Evolutionary conservation across 306 rosid species (phyloP), one percentile per base, ranked within the genome.

Genomic region (Dalbergia oliveri): DNA sequence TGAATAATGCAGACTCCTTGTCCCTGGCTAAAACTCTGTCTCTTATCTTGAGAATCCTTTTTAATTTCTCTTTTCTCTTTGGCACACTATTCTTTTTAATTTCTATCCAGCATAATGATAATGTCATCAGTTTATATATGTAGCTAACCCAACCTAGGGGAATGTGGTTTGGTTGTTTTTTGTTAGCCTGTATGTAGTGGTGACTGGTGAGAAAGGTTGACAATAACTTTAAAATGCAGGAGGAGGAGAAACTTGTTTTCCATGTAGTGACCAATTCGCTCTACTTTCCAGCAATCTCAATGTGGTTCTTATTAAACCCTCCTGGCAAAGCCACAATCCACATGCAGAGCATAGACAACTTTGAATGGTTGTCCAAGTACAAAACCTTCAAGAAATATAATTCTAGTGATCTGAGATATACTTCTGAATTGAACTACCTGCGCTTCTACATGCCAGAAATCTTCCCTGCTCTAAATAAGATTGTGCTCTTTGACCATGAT

Each of bases 271-370:
- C 98, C 57, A 86, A 93, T 90, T 86, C 97, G 26, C 92, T 91
- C 75, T 90, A 93, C 83, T 84, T 91, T 61, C 99, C 99, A 45
- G 94, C 94, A 75, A 86, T 96, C 86, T 90, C 94, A 16, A 92
- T 89, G 99, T 93, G 99, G 99, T 95, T 95, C 86, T 80, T 88
- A 82, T 74, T 87, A 78, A 93, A 95, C 82, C 99, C 94, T 75
- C 97, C 97, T 12, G 92, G 94, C 31, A 88, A 86, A 79, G 97
- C 98, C 80, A 79, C 92, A 19, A 57, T 96, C 80, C 89, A 93
- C 74, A 81, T 96, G 66, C 97, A 89, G 88, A 87, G 89, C 88
- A 82, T 83, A 16, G 98, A 90, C 77, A 84, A 78, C 63, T 89
- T 96, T 75, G 66, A 82, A 63, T 90, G 97, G 97, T 57, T 93